These are phyloP conservation scores for Lachnellula subtilissima DNA, from an alignment of 2,329 filamentous ascomycete species.

Conservation along the genomic window DNA sequence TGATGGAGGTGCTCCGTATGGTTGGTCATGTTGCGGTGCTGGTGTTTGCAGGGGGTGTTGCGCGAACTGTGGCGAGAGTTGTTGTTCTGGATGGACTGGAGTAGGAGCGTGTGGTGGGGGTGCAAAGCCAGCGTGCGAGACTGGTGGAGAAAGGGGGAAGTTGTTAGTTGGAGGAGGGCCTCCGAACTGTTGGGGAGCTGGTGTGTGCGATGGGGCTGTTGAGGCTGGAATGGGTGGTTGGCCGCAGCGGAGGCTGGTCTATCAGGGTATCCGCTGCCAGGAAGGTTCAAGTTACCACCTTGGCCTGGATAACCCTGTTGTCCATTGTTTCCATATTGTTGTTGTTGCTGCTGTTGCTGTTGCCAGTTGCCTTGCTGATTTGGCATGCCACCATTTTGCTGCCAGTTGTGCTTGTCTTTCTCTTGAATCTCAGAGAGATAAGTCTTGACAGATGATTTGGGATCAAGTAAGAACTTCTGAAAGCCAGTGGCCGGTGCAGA, in stretches of 20 bases:
- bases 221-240: background rate
- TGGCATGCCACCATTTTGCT: background rate
- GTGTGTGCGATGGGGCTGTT: background rate
- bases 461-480: constrained; percentile 6
- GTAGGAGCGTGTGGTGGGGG: background rate
- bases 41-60: background rate
- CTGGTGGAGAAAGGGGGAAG: background rate
- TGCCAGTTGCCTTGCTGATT: background rate
- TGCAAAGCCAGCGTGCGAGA: background rate
- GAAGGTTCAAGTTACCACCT: background rate
- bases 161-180: background rate
- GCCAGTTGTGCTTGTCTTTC: background rate
- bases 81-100: background rate
- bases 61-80: background rate
- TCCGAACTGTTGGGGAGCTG: background rate
- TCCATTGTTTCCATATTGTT: background rate
- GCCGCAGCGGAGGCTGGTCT: background rate
- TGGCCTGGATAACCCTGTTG: background rate
- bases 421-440: background rate
- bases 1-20: background rate
- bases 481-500: constrained; percentile 1
- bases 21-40: background rate
- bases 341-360: background rate
- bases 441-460: constrained; percentile 4
- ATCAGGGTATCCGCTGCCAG: background rate